Base-by-base conservation (phyloP, 257 asterid species). In the Nicotiana otophora region DNA sequence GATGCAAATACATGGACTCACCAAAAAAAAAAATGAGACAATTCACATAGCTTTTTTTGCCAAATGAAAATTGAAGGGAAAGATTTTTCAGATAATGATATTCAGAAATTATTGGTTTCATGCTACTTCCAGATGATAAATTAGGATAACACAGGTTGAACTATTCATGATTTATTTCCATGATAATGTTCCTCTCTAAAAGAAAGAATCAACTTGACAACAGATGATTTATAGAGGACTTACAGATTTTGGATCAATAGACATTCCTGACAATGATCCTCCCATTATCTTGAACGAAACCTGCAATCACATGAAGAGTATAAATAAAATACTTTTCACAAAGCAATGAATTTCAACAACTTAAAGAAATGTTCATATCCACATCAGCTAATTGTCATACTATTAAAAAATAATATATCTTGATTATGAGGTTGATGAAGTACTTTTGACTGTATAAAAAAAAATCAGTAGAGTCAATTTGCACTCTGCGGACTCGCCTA, bases 271-370 rank as follows among this genome's bases (percentile, higher is more conserved):
- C 80, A 96, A 84, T 12, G 99, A 89, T 80, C 89, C 89, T 68
- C 99, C 98, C 39, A 85, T 84, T 84, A 94, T 91, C 93, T 93
- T 96, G 94, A 96, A 94, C 83, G 99, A 94, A 81, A 96, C 97
- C 99, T 96, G 90, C 78, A 88, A 33, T 57, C 80, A 81, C 60
- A 84, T 63, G 46, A 84, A 60, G 46, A 23, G 62, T 48, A n/a
- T 16, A 74, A 74, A 48, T 30, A 70, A 46, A 72, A 26, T 48
- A 39, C 16, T 7, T 70, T 15, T 74, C 39, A 26, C 42, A 48
- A 72, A 46, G 61, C 14, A 46, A 46, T 46, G 23, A 72, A 46
- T 72, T 74, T 58, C 60, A 78, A 83, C 2, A 42, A 42, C 48
- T 51, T 48, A 78, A 69, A 85, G 86, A 54, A 79, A 80, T 54